These are phyloP conservation scores for Panaeolus papilionaceus DNA, from an alignment of 768 basidiomycete genomes.

Conservation along the genomic window DNA sequence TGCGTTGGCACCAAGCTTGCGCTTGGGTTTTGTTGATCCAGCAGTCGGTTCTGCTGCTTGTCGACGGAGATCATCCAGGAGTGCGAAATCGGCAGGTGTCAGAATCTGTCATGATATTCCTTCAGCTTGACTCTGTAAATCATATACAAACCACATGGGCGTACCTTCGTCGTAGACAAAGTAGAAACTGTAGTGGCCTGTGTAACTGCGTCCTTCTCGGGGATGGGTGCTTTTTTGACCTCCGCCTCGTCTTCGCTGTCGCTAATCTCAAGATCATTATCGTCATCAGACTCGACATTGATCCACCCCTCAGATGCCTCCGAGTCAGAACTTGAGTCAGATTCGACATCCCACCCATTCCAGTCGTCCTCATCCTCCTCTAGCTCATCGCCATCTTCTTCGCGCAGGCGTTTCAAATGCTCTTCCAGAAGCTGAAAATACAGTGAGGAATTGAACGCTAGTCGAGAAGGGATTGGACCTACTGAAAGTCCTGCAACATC, in stretches of 20 bases:
- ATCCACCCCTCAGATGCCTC: constrained; percentile 78
- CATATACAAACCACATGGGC: neutral
- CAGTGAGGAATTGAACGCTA: constrained; percentile 10
- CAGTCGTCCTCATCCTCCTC: constrained; percentile 70
- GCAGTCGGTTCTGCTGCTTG: constrained; percentile 76
- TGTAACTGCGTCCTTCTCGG: constrained; percentile 34
- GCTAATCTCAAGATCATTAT: constrained; percentile 73
- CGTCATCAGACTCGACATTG: constrained; percentile 76
- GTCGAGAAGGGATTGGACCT: constrained; percentile 34
- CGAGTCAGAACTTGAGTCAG: constrained; percentile 47
- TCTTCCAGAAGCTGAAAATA: constrained; percentile 79
- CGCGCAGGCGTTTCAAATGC: constrained; percentile 75
- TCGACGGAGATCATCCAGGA: constrained; percentile 87
- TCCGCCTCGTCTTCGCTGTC: constrained; percentile 87
- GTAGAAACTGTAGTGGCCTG: constrained; percentile 52
- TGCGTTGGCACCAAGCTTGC: constrained; percentile 87
- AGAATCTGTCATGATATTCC: constrained; percentile 69
- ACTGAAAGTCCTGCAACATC: constrained; percentile 93
- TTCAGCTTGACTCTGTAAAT: neutral
- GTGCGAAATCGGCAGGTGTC: constrained; percentile 94
- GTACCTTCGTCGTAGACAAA: constrained; percentile 64
- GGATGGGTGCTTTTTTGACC: constrained; percentile 45
- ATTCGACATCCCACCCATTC: constrained; percentile 90
- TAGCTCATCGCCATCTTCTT: constrained; percentile 59
- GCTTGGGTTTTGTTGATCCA: constrained; percentile 79